A percentile compares a stretch with the other conserved stretches of the same genome.
Conservation (phyloP, 2,329 filamentous ascomycete genomes). For the Chrysoporthe puriensis region DNA sequence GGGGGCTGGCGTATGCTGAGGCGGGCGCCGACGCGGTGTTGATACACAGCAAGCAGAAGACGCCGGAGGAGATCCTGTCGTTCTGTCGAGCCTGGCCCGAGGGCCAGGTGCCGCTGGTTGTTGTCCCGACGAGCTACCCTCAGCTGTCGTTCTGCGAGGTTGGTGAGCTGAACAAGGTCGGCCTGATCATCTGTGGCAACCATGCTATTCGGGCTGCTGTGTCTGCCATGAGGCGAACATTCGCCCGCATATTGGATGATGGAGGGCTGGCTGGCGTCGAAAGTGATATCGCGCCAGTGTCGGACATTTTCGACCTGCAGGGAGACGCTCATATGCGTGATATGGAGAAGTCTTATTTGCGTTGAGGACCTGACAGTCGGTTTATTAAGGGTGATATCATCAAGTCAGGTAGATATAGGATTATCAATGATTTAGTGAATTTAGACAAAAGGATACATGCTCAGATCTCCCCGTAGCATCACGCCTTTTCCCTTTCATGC, state of each 20-base stretch:
- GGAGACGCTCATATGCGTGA: constrained; percentile 6
- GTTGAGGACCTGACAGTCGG: not conserved
- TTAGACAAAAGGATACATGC: not conserved
- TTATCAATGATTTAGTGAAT: not conserved
- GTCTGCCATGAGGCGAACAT: not conserved
- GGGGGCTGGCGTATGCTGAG: constrained; percentile 45
- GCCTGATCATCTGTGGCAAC: constrained; percentile 10
- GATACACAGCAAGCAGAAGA: constrained; percentile 9
- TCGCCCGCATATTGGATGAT: not conserved
- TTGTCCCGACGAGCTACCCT: constrained; percentile 9
- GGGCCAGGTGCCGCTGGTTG: not conserved
- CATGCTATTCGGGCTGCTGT: constrained; percentile 4
- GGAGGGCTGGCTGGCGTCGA: constrained; percentile 9
- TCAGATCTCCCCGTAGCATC: not conserved
- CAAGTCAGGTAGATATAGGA: not conserved
- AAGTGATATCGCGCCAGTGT: not conserved
- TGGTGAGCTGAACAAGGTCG: constrained; percentile 4
- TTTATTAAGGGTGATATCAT: not conserved
- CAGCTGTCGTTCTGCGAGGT: constrained; percentile 1
- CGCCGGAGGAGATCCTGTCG: constrained; percentile 1
- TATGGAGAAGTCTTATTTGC: constrained; percentile 12
- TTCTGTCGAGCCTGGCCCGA: constrained; percentile 11
- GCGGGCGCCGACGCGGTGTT: constrained; percentile 52
- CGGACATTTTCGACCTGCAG: constrained; percentile 1
- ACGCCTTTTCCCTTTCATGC: too few relatives aligned